phyloP scores from a whole-genome alignment of 345 rosid genomes.

The Eucalyptus sp. region DNA sequence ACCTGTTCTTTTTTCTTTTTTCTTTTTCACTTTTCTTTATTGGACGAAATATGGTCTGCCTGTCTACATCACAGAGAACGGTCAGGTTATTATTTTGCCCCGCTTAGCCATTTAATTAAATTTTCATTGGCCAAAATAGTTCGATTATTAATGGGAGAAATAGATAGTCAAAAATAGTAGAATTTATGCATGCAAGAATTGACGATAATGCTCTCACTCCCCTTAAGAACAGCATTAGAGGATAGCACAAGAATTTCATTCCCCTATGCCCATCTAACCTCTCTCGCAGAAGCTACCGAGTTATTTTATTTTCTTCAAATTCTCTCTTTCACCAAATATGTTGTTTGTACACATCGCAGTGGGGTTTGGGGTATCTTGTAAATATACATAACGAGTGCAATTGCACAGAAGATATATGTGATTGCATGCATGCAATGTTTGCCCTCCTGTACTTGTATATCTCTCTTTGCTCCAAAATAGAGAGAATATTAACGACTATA shows the following conservation, averaged over 20 bases:
- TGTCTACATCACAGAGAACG: no score
- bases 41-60: no score
- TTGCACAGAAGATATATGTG: accelerated
- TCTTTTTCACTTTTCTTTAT: no score
- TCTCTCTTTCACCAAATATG: neutral
- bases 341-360: no score
- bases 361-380: no score
- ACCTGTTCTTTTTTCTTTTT: no score
- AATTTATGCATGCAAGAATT: neutral
- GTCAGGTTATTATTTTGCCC: neutral
- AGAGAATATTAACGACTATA: neutral
- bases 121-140: neutral
- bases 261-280: neutral
- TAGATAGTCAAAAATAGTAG: no score
- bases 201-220: neutral
- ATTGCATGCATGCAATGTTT: neutral
- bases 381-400: no score
- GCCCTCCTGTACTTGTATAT: neutral
- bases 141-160: no score
- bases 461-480: neutral
- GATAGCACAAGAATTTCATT: neutral
- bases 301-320: no score
- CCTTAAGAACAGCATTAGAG: neutral
- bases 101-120: neutral
- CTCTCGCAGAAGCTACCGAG: no score